A percentile compares a stretch with the other conserved stretches of the same genome.
phyloP scores from a whole-genome alignment of 495 filamentous ascomycete genomes.

The Neurospora discreta region DNA sequence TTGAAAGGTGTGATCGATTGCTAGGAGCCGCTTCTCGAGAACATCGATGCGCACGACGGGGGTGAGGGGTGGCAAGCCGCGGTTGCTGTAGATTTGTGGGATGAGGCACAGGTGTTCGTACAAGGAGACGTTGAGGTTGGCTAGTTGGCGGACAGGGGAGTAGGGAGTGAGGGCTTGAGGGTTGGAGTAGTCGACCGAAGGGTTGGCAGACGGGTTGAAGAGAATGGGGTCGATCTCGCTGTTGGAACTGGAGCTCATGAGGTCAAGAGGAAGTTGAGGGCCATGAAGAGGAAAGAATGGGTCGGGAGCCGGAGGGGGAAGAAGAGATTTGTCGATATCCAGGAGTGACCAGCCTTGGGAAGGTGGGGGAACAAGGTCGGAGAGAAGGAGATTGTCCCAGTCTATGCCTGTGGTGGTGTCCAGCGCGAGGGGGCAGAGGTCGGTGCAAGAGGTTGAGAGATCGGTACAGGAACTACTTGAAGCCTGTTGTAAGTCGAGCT shows the following conservation, averaged over 20 bases:
- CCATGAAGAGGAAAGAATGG: not conserved
- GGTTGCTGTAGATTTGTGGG: not conserved
- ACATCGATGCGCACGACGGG: not conserved
- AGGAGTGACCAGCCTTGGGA: not conserved
- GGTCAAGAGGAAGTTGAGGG: not conserved
- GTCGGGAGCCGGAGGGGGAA: not conserved
- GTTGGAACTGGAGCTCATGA: not conserved
- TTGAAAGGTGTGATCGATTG: constrained; percentile 4
- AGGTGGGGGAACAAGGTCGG: not conserved
- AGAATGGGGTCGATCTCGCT: not conserved
- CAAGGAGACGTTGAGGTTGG: constrained; percentile 2
- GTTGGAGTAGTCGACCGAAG: not conserved
- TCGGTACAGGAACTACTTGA: not conserved
- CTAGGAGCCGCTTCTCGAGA: not conserved
- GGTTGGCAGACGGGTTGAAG: not conserved
- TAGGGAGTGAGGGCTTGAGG: not conserved
- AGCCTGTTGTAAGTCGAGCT: not conserved
- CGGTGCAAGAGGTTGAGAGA: not conserved
- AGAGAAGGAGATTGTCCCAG: not conserved
- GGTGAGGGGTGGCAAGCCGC: not conserved
- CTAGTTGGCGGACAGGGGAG: constrained; percentile 1
- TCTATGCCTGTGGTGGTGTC: not conserved
- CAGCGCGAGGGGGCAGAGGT: not conserved
- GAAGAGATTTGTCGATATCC: not conserved
- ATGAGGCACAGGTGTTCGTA: constrained; percentile 3